Base-by-base conservation (phyloP, 192 early-diverging fungal species). In the Podila clonocystis region DNA sequence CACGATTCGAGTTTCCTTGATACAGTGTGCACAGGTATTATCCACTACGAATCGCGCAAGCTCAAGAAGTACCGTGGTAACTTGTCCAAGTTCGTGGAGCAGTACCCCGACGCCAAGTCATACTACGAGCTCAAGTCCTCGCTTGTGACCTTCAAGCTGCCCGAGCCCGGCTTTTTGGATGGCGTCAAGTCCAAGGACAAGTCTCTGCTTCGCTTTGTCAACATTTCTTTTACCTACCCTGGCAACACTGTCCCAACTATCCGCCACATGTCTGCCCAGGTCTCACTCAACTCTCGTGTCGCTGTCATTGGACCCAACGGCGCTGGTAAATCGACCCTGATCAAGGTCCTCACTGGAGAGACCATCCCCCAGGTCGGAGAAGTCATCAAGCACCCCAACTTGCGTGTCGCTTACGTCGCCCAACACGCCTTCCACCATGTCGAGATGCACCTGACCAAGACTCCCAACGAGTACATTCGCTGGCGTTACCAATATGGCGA, bases 1-100 rank as follows among this genome's bases (percentile, higher is more conserved):
- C 93, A 95, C 91, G 94, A 95, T 84, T 91, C 92, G 59, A 85
- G 90, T 52, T 95, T 95, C 90, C 77, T 95, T 20, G 93, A 95
- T 85, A 82, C 82, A 58, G 89, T 89, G 70, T 93, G 91, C 82
- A 94, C 93, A 36, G 83, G 93, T 78, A 93, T 94, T 65, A 93
- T 94, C 65, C 93, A 95, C 70, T 95, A 94, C 84, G 92, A 94
- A 75, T 62, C 49, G 6, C 91, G 91, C 85, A 94, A 93, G 84
- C 85, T 94, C 69, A 89, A 92, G 83, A 70, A 70, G 68, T 70
- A 94, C 85, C 76, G 83, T 55, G 93, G 92, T 66, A 94, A 93
- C 83, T 72, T 94, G 67, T 90, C 90, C 71, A 87, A 92, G 70
- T 91, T 94, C 79, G 91, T 93, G 63, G 88, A 94, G 85, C 78